A percentile compares a stretch with the other conserved stretches of the same genome.
Conservation (phyloP, 2,329 filamentous ascomycete species). For the Onygenales sp. region DNA sequence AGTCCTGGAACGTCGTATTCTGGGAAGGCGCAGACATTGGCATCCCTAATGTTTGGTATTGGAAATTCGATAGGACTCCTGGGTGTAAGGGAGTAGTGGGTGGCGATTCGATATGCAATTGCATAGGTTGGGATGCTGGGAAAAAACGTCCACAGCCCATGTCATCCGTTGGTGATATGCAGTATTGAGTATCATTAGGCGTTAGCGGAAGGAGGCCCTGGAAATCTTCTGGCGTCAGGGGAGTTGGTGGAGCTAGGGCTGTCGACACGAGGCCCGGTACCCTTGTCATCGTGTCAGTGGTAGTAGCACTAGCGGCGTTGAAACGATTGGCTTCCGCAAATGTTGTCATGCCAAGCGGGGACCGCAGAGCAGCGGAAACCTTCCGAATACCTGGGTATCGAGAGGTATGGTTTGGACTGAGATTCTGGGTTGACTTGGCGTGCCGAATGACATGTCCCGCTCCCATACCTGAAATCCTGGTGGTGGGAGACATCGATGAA, state of each 20-base stretch:
- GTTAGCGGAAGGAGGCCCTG: constrained; percentile 32
- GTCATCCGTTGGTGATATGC: constrained; percentile 24
- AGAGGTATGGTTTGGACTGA: constrained; percentile 22
- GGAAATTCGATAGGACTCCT: constrained; percentile 29
- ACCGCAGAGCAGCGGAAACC: constrained; percentile 35
- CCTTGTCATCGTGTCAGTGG: constrained; percentile 22
- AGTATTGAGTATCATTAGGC: constrained; percentile 29
- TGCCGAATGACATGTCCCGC: constrained; percentile 33
- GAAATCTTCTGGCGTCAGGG: constrained; percentile 34
- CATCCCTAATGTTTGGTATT: constrained; percentile 27
- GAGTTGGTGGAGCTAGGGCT: constrained; percentile 32
- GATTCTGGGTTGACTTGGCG: constrained; percentile 36
- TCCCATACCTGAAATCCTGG: constrained; percentile 23
- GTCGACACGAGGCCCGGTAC: constrained; percentile 23
- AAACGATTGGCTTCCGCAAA: constrained; percentile 35
- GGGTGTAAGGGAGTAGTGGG: constrained; percentile 33
- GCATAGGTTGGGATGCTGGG: constrained; percentile 30
- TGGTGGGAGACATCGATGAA: constrained; percentile 34
- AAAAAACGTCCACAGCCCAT: constrained; percentile 22
- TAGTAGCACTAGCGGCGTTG: constrained; percentile 19
- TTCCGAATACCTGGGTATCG: constrained; percentile 39
- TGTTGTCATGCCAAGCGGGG: constrained; percentile 36
- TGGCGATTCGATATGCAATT: constrained; percentile 34
- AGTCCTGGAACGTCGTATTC: constrained; percentile 33
- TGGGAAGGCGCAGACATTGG: constrained; percentile 36